These are phyloP conservation scores for Fusarium sp. DNA, from an alignment of 2,329 filamentous ascomycete genomes.

Conservation along the genomic window DNA sequence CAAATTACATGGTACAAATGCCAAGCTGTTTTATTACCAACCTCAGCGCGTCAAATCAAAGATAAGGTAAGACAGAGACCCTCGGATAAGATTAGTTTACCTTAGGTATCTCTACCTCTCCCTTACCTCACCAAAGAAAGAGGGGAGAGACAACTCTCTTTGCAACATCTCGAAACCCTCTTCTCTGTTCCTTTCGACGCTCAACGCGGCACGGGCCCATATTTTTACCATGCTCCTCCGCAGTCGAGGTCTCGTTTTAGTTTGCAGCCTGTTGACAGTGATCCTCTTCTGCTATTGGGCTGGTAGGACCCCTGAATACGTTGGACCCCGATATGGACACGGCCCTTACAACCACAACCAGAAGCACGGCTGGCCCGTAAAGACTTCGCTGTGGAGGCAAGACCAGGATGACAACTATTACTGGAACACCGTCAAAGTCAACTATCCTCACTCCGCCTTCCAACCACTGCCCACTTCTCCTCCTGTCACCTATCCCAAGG, in stretches of 20 bases:
- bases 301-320: constrained; percentile 21
- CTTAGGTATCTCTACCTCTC: not conserved
- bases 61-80: constrained; percentile 11
- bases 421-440: constrained; percentile 41
- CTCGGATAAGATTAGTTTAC: constrained; percentile 10
- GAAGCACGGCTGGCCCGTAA: constrained; percentile 35
- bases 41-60: constrained; percentile 11
- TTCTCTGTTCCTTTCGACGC: not conserved
- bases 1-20: constrained; percentile 7
- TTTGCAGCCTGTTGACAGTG: constrained; percentile 32
- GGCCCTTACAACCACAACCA: constrained; percentile 33
- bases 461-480: constrained; percentile 45
- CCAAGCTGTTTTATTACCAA: constrained; percentile 26
- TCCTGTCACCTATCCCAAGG: constrained; percentile 45
- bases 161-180: not conserved
- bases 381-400: constrained; percentile 36
- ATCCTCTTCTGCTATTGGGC: constrained; percentile 37
- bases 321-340: constrained; percentile 29
- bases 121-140: not conserved
- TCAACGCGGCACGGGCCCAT: constrained; percentile 9
- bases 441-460: constrained; percentile 44
- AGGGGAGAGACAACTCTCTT: not conserved
- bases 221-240: constrained; percentile 35
- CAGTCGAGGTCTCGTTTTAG: constrained; percentile 33
- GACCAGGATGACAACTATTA: constrained; percentile 41